A percentile compares a stretch with the other conserved stretches of the same genome.
phyloP scores from a whole-genome alignment of 176 grass and related monocot genomes.

The Avena insularis region DNA sequence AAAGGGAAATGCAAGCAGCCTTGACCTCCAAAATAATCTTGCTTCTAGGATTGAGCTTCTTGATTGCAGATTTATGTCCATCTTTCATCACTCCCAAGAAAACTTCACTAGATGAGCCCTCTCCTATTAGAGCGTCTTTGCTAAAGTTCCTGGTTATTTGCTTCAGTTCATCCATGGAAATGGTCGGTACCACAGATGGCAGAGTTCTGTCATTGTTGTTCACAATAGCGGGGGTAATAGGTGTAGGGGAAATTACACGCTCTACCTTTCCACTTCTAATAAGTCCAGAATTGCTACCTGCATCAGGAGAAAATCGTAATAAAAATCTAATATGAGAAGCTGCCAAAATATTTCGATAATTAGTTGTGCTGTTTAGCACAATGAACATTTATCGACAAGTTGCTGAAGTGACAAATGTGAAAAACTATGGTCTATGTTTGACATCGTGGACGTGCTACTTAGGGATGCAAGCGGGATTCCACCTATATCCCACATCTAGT shows the following conservation, averaged over 20 bases:
- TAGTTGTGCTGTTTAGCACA: not conserved
- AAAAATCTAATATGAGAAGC: not conserved
- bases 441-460: not conserved
- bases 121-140: slow-evolving; percentile 53
- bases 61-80: slow-evolving; percentile 54
- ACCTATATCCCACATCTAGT: no score
- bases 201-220: slow-evolving; percentile 40
- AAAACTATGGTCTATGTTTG: not conserved
- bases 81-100: slow-evolving; percentile 59
- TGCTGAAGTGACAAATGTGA: not conserved
- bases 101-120: slow-evolving; percentile 53
- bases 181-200: slow-evolving; percentile 52
- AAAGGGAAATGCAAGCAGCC: not conserved
- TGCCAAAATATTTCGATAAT: not conserved
- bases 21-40: slow-evolving; percentile 55
- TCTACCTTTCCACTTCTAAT: not conserved
- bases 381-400: not conserved
- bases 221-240: not conserved
- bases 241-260: not conserved
- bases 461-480: no score
- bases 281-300: not conserved
- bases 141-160: slow-evolving; percentile 66
- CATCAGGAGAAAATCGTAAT: not conserved
- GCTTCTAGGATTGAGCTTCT: slow-evolving; percentile 55
- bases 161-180: slow-evolving; percentile 62